Evolutionary conservation across 2,329 filamentous ascomycete species (phyloP).

Genomic region (Colletotrichum sp.): DNA sequence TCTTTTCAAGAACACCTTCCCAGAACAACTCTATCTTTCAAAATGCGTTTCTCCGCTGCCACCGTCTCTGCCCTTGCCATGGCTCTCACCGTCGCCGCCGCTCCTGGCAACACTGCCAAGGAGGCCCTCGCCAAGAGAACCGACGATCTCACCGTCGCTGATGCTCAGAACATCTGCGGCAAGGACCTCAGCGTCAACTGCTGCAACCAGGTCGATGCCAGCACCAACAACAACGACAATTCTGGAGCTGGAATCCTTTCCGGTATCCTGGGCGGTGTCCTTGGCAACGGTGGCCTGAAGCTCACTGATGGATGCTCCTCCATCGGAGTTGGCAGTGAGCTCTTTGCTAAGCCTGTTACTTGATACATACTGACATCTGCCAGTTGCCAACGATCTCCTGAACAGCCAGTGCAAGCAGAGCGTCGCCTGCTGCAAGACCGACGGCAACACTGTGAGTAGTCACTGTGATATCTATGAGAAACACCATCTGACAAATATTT

Average conservation of each 20-base stretch:
- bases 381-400: neutral
- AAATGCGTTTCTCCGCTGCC: neutral
- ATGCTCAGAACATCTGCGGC: neutral
- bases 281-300: neutral
- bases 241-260: neutral
- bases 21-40: neutral
- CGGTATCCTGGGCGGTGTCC: neutral
- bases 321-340: neutral
- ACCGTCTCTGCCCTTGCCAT: neutral
- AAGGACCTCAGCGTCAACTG: neutral
- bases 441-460: neutral
- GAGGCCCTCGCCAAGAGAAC: neutral
- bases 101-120: neutral
- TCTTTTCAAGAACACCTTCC: neutral
- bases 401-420: neutral
- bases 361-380: neutral
- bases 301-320: neutral
- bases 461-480: neutral
- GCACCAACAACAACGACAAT: neutral
- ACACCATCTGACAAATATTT: neutral
- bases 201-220: neutral
- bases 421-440: neutral
- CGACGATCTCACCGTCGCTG: neutral
- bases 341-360: neutral
- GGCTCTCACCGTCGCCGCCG: neutral